Percentiles rank a stretch among this genome's conserved stretches.
phyloP scores from a whole-genome alignment of 495 filamentous ascomycete genomes.

The Glutinoglossum americanum region DNA sequence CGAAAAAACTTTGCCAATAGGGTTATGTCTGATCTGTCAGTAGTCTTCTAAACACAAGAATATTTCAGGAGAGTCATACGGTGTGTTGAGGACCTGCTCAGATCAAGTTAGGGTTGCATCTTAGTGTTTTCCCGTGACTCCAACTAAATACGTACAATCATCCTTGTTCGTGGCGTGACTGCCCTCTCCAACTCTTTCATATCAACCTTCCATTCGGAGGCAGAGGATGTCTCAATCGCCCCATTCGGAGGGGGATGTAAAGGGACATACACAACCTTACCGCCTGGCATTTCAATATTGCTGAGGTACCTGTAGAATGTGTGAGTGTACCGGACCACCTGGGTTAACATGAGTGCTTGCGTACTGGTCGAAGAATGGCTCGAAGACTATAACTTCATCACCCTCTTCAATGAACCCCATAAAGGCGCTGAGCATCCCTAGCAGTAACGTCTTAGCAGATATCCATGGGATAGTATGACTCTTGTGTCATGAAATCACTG shows the following conservation, averaged over 20 bases:
- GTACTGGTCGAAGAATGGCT: conserved; percentile 96
- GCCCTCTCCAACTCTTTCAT: conserved; percentile 61
- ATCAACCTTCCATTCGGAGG: conserved; percentile 74
- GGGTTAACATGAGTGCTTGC: conserved; percentile 8
- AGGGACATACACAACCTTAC: conserved; percentile 81
- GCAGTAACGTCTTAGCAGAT: conserved; percentile 4
- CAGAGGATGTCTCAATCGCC: conserved; percentile 52
- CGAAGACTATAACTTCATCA: conserved; percentile 94
- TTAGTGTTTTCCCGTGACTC: not conserved
- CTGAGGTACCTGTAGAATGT: conserved; percentile 46
- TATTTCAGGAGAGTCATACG: conserved; percentile 12
- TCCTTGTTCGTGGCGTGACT: conserved; percentile 74
- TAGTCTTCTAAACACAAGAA: not conserved
- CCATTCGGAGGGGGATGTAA: conserved; percentile 80
- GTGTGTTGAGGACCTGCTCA: conserved; percentile 23
- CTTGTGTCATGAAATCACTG: conserved; percentile 8
- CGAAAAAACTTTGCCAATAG: conserved; percentile 86
- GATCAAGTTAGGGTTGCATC: not conserved
- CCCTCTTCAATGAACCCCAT: conserved; percentile 91
- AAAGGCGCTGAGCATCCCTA: conserved; percentile 78
- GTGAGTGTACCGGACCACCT: not conserved
- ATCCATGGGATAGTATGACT: not conserved
- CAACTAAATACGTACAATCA: conserved; percentile 45
- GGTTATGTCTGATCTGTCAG: conserved; percentile 47
- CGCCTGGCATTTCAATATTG: conserved; percentile 96